Percentiles rank a stretch among this genome's conserved stretches.
Evolutionary conservation across 208 protist species (phyloP).

Genomic region (Angomonas deanei): DNA sequence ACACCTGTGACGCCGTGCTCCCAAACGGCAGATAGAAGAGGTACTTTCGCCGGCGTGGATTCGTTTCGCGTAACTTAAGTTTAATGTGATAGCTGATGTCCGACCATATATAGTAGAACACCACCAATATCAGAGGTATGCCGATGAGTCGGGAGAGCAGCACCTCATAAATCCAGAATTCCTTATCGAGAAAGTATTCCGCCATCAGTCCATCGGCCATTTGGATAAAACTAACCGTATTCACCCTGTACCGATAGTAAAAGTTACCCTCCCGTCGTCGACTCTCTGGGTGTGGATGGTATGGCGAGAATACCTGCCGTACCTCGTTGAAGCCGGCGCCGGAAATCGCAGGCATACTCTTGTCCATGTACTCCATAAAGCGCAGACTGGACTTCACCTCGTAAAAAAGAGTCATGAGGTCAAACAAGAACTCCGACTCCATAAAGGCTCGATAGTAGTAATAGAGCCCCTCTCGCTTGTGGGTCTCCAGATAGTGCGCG

Average conservation of each 20-base stretch:
- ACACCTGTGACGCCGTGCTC: neutral
- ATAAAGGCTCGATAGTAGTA: neutral
- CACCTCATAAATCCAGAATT: neutral
- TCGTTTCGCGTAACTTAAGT: neutral
- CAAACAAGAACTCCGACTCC: neutral
- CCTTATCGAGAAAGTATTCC: neutral
- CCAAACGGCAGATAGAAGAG: neutral
- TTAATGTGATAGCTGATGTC: neutral
- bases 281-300: neutral
- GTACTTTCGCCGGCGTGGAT: neutral
- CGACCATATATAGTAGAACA: neutral
- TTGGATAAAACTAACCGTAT: neutral
- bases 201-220: neutral
- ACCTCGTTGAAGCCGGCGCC: neutral
- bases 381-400: neutral
- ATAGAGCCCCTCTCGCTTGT: neutral
- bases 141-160: neutral
- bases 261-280: neutral
- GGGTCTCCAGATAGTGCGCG: neutral
- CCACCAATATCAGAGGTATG: neutral
- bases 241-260: neutral
- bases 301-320: neutral
- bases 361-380: neutral
- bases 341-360: neutral
- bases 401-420: neutral